Evolutionary conservation across 2,329 filamentous ascomycete genomes (phyloP).

Genomic region (Microsporum ferrugineum): DNA sequence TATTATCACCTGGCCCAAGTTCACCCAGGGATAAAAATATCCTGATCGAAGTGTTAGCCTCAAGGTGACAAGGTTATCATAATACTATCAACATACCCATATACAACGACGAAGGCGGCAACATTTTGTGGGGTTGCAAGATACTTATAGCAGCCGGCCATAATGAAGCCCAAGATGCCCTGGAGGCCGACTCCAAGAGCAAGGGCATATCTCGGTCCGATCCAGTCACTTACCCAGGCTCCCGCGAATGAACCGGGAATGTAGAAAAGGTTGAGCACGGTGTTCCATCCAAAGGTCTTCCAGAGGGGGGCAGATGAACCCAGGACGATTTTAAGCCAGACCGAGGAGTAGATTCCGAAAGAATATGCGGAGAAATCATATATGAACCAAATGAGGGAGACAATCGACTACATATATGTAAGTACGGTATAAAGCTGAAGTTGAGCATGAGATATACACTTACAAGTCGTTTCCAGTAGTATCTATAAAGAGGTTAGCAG

Average conservation of each 20-base stretch:
- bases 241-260: slow-evolving; percentile 71
- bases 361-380: slow-evolving; percentile 79
- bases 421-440: background rate
- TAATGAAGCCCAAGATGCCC: slow-evolving; percentile 72
- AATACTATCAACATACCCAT: slow-evolving; percentile 39
- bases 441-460: background rate
- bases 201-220: slow-evolving; percentile 67
- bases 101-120: slow-evolving; percentile 66
- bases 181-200: slow-evolving; percentile 60
- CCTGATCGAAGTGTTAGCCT: slow-evolving; percentile 20
- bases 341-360: slow-evolving; percentile 73
- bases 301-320: slow-evolving; percentile 52
- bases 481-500: slow-evolving; percentile 47
- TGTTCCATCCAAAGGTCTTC: slow-evolving; percentile 77
- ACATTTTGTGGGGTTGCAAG: slow-evolving; percentile 58
- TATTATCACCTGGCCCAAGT: slow-evolving; percentile 81
- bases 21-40: slow-evolving; percentile 69
- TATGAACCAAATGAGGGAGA: slow-evolving; percentile 72
- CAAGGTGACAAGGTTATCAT: background rate
- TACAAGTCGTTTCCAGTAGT: slow-evolving; percentile 62
- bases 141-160: slow-evolving; percentile 65
- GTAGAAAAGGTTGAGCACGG: slow-evolving; percentile 79
- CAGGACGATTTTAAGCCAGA: slow-evolving; percentile 49
- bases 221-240: slow-evolving; percentile 62
- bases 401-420: slow-evolving; percentile 35